Evolutionary conservation across 2,329 filamentous ascomycete genomes (phyloP), one percentile per base, ranked within the genome.

Genomic region (Graphium sp.): DNA sequence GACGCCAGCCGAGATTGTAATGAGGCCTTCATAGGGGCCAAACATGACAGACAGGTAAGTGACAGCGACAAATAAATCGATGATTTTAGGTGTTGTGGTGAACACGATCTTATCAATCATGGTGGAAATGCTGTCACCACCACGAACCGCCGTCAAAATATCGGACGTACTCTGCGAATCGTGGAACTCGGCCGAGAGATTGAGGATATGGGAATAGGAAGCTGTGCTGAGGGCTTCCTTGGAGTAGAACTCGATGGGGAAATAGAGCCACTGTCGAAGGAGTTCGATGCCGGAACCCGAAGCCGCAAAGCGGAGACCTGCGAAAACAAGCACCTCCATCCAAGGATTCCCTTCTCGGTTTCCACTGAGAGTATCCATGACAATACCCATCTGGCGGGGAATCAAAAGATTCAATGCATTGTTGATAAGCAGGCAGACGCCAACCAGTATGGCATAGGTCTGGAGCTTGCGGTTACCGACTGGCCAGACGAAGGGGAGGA

Each of bases 401-500:
- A 83, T 70, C 23, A 91, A 53, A 10, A 92, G 57, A 39, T 84
- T 81, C 28, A 91, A 56, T 5, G 67, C 67, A 37, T 85, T 82
- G 31, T 74, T 67, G 29, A 61, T 55, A n/a, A 84, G 47, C 14
- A 89, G 57, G 38, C 78, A 78, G 2, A 79, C 24, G 1, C 66
- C 64, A 24, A 89, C 74, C 4, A 79, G 57, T 8, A 66, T 53
- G 13, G 79, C 66, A 30, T 74, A 73, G 12, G 78, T 46, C 45
- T 89, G 80, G 12, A 89, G 62, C 10, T 53, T 48, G 30, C 58
- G 62, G 41, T 77, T 67, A 23, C 73, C 64, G 29, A 69, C 63
- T 1, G 84, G 83, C 70, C 79, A 85, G 13, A 92, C 58, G 42
- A 83, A 80, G 0, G 80, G 81, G 17, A 85, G 56, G 45, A 92